phyloP scores from a whole-genome alignment of 2,329 filamentous ascomycete species.

The Nemania sp. region DNA sequence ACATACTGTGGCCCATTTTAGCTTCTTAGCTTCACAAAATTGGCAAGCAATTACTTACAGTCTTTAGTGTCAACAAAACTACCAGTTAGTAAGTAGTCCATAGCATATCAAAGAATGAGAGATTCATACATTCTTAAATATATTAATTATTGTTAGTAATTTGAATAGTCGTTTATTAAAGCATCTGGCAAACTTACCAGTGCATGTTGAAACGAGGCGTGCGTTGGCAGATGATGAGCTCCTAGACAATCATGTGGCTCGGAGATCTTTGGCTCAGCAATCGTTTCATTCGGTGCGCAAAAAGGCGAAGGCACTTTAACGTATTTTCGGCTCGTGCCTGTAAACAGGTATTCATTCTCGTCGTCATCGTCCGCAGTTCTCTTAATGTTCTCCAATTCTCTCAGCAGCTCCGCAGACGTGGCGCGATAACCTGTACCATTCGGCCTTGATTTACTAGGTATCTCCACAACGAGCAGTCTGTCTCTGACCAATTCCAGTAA shows the following conservation, averaged over 20 bases:
- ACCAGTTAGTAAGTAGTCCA: not conserved
- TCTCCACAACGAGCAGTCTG: conserved; percentile 14
- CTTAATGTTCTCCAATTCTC: not conserved
- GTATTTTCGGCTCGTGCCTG: not conserved
- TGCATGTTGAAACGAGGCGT: not conserved
- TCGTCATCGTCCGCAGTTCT: not conserved
- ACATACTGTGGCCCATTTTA: conserved; percentile 16
- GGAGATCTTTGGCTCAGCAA: not conserved
- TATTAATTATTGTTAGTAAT: not conserved
- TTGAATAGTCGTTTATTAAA: not conserved
- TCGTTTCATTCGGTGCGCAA: not conserved
- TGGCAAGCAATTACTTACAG: conserved; percentile 1
- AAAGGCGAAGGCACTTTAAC: not conserved
- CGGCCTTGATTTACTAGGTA: too few species aligned
- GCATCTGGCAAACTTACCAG: not conserved
- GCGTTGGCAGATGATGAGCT: not conserved
- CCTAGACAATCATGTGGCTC: not conserved
- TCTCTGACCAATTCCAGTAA: conserved; percentile 16
- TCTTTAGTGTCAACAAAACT: conserved; percentile 1
- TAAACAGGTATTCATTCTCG: conserved; percentile 10
- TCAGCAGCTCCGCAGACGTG: not conserved
- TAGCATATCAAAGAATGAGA: not conserved
- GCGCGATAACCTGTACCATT: not conserved
- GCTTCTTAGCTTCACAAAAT: not conserved
- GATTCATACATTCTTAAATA: conserved; percentile 12